phyloP scores from a whole-genome alignment of 257 asterid species.

The Nicotiana paniculata region DNA sequence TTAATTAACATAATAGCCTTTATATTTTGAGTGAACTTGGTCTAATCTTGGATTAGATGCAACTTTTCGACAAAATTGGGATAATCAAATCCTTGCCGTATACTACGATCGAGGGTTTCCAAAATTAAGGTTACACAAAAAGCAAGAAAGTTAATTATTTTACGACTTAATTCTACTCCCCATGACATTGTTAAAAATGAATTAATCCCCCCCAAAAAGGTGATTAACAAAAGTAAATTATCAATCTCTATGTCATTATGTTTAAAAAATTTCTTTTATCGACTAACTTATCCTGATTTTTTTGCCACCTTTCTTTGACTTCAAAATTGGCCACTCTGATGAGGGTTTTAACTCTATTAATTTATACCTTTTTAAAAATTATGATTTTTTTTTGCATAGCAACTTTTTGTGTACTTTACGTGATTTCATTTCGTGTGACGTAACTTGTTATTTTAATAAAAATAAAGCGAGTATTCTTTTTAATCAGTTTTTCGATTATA shows the following conservation, averaged over 20 bases:
- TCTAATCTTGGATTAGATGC: constrained; percentile 23
- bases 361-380: not conserved
- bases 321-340: not conserved
- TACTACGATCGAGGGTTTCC: constrained; percentile 14
- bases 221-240: not conserved
- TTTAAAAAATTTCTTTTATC: not conserved
- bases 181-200: not conserved
- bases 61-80: constrained; percentile 20
- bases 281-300: not conserved
- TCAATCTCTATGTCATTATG: not conserved
- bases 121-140: constrained; percentile 13
- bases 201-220: not conserved
- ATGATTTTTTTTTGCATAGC: not conserved
- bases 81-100: constrained; percentile 21
- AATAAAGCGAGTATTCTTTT: too few species aligned
- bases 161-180: constrained; percentile 1
- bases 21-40: constrained; percentile 11
- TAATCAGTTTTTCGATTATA: too few species aligned
- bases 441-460: too few species aligned
- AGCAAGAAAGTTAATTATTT: constrained; percentile 7
- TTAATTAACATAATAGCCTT: constrained; percentile 1
- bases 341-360: not conserved
- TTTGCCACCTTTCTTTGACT: not conserved
- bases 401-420: not conserved
- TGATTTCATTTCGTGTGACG: not conserved